Evolutionary conservation across 805 yeast species (phyloP).

Genomic region (Candida qinlingensis): DNA sequence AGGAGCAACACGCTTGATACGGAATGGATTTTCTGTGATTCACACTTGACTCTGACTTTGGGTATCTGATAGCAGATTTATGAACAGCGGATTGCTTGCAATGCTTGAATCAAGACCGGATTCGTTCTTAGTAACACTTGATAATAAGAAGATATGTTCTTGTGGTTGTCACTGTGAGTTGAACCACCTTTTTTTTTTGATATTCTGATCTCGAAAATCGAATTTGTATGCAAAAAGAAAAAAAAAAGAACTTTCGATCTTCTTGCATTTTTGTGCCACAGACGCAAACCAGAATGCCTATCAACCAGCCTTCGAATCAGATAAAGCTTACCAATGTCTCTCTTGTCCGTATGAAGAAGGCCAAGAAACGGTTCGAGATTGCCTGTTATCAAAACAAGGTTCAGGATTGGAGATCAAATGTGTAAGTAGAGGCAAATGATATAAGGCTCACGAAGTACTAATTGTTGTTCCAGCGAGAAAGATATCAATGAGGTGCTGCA

Average conservation of each 20-base stretch:
- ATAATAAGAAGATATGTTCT: too few relatives aligned
- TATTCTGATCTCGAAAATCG: too few relatives aligned
- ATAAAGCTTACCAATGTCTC: conserved; percentile 93
- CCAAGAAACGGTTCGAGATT: conserved; percentile 85
- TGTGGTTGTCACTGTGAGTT: too few relatives aligned
- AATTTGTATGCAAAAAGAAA: neutral
- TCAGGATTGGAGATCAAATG: conserved; percentile 85
- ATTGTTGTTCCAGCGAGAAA: conserved; percentile 46
- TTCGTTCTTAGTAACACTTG: too few relatives aligned
- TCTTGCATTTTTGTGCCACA: neutral
- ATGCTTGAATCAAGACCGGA: too few relatives aligned
- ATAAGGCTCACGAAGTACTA: conserved; percentile 8
- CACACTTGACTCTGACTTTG: too few relatives aligned
- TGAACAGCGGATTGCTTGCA: too few relatives aligned
- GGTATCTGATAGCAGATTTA: too few relatives aligned
- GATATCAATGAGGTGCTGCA: conserved; percentile 95
- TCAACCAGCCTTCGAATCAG: conserved; percentile 85
- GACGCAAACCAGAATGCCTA: conserved; percentile 35
- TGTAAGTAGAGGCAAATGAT: conserved; percentile 29
- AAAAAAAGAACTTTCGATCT: neutral
- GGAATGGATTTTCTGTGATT: too few relatives aligned
- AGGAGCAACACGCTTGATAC: too few relatives aligned
- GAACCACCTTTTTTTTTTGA: too few relatives aligned
- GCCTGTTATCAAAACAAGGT: conserved; percentile 97
- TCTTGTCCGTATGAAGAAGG: conserved; percentile 83